Evolutionary conservation across 1,139 yeast genomes (phyloP).

Genomic region (Blastobotrys aristatus): DNA sequence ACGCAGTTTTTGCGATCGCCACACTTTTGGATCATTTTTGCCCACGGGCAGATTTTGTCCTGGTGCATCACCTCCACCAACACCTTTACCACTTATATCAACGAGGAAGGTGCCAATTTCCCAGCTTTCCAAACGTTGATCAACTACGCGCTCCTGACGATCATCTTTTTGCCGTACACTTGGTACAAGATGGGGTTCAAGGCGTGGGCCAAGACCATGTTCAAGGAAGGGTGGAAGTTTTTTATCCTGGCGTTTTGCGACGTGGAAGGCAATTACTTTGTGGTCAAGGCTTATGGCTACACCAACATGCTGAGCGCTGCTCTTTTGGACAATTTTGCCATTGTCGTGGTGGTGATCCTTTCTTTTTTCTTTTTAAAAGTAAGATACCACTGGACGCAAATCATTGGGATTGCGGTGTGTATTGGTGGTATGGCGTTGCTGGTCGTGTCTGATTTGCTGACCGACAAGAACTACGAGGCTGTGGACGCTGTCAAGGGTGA

Average conservation of each 20-base stretch:
- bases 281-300: constrained; percentile 41
- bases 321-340: constrained; percentile 41
- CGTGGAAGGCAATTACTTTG: constrained; percentile 43
- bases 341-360: constrained; percentile 41
- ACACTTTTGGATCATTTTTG: constrained; percentile 40
- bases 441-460: constrained; percentile 38
- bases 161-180: constrained; percentile 39
- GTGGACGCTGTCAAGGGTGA: constrained; percentile 41
- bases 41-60: constrained; percentile 41
- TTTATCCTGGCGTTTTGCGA: constrained; percentile 41
- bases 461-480: constrained; percentile 39
- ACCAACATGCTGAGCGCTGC: constrained; percentile 42
- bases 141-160: constrained; percentile 36
- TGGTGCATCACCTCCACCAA: constrained; percentile 41
- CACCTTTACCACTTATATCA: constrained; percentile 39
- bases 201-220: constrained; percentile 30
- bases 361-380: constrained; percentile 40
- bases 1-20: constrained; percentile 34
- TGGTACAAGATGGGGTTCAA: constrained; percentile 37
- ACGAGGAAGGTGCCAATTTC: constrained; percentile 36
- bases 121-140: constrained; percentile 43
- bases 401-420: constrained; percentile 39
- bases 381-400: constrained; percentile 43
- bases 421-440: constrained; percentile 42
- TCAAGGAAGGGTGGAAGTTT: constrained; percentile 41